Evolutionary conservation across 2,329 filamentous ascomycete genomes (phyloP).

Genomic region (Zasmidium citrigriseum): DNA sequence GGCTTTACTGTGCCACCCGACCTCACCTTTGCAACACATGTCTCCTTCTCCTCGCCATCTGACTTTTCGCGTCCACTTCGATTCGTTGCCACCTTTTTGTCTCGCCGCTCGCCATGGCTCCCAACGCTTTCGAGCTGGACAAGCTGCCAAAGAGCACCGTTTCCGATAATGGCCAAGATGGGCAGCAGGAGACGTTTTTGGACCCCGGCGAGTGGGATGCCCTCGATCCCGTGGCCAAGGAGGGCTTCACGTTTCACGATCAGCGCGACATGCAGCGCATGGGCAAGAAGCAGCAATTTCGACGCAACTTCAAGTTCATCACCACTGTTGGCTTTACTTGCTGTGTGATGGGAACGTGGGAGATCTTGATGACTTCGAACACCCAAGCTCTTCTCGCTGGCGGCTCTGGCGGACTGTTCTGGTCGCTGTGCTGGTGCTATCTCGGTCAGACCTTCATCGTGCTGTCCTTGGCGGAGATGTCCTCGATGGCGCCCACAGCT

Average conservation of each 20-base stretch:
- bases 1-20: not conserved
- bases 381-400: slow-evolving; percentile 12
- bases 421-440: slow-evolving; percentile 31
- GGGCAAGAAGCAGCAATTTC: slow-evolving; percentile 23
- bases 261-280: slow-evolving; percentile 22
- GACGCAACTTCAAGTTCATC: slow-evolving; percentile 19
- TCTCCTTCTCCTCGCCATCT: not conserved
- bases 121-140: not conserved
- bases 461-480: slow-evolving; percentile 27
- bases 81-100: no score
- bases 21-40: not conserved
- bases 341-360: slow-evolving; percentile 33
- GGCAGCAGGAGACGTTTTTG: not conserved
- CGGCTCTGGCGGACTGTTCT: slow-evolving; percentile 33
- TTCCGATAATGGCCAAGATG: not conserved
- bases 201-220: not conserved
- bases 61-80: no score
- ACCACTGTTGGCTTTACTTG: slow-evolving; percentile 31
- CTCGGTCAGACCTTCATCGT: slow-evolving; percentile 32
- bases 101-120: no score
- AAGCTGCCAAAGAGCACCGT: not conserved
- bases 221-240: not conserved
- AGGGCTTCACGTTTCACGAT: slow-evolving; percentile 5
- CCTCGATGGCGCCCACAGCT: slow-evolving; percentile 30
- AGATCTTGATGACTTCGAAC: slow-evolving; percentile 8